Conservation (phyloP, 2,329 filamentous ascomycete species). For the Fusarium nodosum region DNA sequence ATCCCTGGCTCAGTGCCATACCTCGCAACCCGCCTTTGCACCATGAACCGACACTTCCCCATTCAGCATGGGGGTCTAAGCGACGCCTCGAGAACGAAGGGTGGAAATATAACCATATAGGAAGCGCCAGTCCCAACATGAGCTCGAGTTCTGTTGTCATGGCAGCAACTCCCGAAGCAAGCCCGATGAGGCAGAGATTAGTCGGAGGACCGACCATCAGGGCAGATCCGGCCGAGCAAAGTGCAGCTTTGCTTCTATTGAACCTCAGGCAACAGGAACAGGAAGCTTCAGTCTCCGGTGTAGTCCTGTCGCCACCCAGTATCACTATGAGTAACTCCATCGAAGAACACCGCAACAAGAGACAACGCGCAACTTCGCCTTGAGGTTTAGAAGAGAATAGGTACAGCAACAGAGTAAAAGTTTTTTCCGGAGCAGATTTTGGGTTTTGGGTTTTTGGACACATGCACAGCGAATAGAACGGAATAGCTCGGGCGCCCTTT, state of each 20-base stretch:
- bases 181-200: slow-evolving; percentile 25
- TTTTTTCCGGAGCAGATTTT: background rate
- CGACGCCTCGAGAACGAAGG: slow-evolving; percentile 45
- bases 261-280: slow-evolving; percentile 37
- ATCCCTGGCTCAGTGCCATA: slow-evolving; percentile 45
- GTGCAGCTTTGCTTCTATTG: slow-evolving; percentile 46
- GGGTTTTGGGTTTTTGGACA: slow-evolving; percentile 23
- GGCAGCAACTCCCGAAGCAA: slow-evolving; percentile 40
- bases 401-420: background rate
- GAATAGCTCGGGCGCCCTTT: slow-evolving; percentile 25
- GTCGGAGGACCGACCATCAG: background rate
- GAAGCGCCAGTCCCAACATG: slow-evolving; percentile 42
- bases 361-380: slow-evolving; percentile 39
- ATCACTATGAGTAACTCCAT: background rate
- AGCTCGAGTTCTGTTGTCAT: slow-evolving; percentile 27
- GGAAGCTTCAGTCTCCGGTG: background rate
- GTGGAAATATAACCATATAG: slow-evolving; percentile 35
- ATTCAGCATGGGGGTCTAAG: slow-evolving; percentile 40
- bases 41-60: slow-evolving; percentile 13
- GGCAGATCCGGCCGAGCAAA: slow-evolving; percentile 35
- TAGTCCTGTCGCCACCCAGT: background rate
- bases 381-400: slow-evolving; percentile 14
- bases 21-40: slow-evolving; percentile 39
- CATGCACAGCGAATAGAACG: slow-evolving; percentile 42
- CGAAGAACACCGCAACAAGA: slow-evolving; percentile 41